Base-by-base conservation (phyloP, 2,329 filamentous ascomycete species). In the Calonectria honghensis region DNA sequence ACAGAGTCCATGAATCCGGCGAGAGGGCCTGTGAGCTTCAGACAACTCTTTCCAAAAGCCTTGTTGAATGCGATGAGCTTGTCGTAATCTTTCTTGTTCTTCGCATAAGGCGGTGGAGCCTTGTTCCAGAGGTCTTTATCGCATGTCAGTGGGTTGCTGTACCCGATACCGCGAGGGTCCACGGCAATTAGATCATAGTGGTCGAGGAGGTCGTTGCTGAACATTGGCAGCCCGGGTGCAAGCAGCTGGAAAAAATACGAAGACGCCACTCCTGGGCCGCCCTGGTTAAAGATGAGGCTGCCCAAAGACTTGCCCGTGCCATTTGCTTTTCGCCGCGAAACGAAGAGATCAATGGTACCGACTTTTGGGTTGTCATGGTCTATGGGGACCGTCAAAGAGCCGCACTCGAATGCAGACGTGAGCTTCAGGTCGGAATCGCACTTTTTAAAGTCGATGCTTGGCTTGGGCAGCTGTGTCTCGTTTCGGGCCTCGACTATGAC, bases 181-280 rank as follows among this genome's bases (percentile, higher is more conserved):
- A 88, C 86, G 0, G 86, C 85, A 45, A 88, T 84, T 24, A 88
- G 83, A 48, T 87, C 85, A 73, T 84, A 88, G 45, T 83, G 75
- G 14, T 80, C 74, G 1, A 76, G 45, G 6, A 81, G 57, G 1
- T 79, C 70, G 14, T 64, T 29, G 2, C 74, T 77, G 29, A 81
- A 77, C 1, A 70, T 63, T 1, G 50, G 65, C 10, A 68, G 54
- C 6, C 65, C 65, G 3, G 31, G 32, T 4, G 65, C 50, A 18
- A 68, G 32, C 3, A 77, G 54, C 1, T 73, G 54, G 1, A 74
- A 37, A 7, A 79, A 48, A 20, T 67, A 73, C 1, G 69, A 67
- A 2, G 75, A 68, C 2, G 77, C 72, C 11, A 54, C 74, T 16
- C 79, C 79, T 7, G 79, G 79, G 2, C 79, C 79, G 20, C 79